Evolutionary conservation across 2,329 filamentous ascomycete species (phyloP).

Genomic region (Apiospora marii): DNA sequence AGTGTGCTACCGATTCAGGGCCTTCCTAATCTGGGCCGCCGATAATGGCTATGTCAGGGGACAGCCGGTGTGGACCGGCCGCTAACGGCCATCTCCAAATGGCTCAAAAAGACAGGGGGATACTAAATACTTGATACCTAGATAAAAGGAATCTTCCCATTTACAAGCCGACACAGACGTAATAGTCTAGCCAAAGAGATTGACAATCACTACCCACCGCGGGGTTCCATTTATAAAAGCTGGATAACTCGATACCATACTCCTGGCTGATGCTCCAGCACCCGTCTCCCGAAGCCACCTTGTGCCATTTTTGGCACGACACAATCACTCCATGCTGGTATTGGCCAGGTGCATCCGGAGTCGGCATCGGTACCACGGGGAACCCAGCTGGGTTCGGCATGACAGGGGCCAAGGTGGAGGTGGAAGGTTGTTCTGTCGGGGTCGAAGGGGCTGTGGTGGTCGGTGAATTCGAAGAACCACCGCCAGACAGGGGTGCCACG

Average conservation of each 20-base stretch:
- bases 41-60: background rate
- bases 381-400: background rate
- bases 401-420: background rate
- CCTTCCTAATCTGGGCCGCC: background rate
- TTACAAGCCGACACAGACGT: background rate
- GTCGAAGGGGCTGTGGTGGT: background rate
- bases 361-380: background rate
- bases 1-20: background rate
- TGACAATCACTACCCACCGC: background rate
- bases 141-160: background rate
- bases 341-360: background rate
- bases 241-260: background rate
- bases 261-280: background rate
- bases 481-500: background rate
- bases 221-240: background rate
- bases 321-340: background rate
- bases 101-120: too few relatives aligned
- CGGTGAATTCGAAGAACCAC: background rate
- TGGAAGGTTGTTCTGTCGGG: background rate
- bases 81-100: background rate
- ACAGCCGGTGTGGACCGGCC: background rate
- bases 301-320: background rate
- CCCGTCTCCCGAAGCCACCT: background rate
- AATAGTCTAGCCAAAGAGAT: background rate
- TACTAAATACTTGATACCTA: too few relatives aligned